Base-by-base conservation (phyloP, 768 basidiomycete genomes). In the Mycena leptocephala region DNA sequence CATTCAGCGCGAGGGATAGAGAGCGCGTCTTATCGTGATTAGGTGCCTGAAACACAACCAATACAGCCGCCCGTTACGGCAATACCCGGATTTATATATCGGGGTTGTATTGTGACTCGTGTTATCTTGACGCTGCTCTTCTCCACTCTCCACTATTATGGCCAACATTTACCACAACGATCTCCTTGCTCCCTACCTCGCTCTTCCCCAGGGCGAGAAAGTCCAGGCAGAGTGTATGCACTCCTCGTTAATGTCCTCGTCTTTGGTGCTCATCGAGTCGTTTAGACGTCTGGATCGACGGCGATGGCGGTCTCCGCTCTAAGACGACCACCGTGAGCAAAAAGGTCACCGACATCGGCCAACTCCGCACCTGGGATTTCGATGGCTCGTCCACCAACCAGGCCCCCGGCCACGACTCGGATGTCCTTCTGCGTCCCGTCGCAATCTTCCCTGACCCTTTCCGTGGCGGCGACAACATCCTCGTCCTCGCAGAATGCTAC, bases 371-470 rank as follows among this genome's bases (percentile, higher is more conserved):
- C 85, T 99, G 98, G 98, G 98, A 99, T 90, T 99, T 99, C 83
- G 98, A 99, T 84, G 98, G 98, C 81, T 98, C 97, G 62, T 97
- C 96, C 51, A 98, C 97, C 83, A 96, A 96, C 87, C 98, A 99
- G 86, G 98, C 98, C 24, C 97, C 97, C 20, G 98, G 98, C 43
- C 81, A 90, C 83, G 95, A 99, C 88, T 99, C 98, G 10, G 98
- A 99, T 84, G 95, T 99, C 88, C 98, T 97, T 88, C 97, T 99
- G 81, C 96, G 97, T 79, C 98, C 98, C 61, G 96, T 93, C 72
- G 93, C 97, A 81, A 97, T 97, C 89, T 99, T 98, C 94, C 97
- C 95, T 82, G 98, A 99, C 84, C 98, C 98, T 69, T 99, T 99
- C 97, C 97, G 98, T 77, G 96, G 97, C 63, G 98, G 98, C 71